A percentile compares a stretch with the other conserved stretches of the same genome.
Evolutionary conservation across 495 filamentous ascomycete species (phyloP).

Genomic region (Cercophora sp.): DNA sequence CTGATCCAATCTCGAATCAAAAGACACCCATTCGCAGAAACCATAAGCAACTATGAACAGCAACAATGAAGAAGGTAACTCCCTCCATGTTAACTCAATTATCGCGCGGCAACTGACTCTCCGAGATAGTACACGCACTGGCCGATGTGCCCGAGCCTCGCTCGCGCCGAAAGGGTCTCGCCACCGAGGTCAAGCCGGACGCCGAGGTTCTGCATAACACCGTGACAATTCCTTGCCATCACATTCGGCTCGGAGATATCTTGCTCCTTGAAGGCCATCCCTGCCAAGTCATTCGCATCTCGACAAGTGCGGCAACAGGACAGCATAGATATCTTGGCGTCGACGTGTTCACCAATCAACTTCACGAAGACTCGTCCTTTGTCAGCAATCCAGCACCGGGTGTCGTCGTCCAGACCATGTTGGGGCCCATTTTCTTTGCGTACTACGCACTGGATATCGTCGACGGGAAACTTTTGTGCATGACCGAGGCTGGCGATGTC

Average conservation of each 20-base stretch:
- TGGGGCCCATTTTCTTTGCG: neutral
- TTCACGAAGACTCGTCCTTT: neutral
- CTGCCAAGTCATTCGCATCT: neutral
- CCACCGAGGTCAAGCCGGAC: no score
- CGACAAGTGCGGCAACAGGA: neutral
- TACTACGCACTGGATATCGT: no score
- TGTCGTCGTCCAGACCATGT: neutral
- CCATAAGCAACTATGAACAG: no score
- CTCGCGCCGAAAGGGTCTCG: no score
- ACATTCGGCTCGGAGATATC: neutral
- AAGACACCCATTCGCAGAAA: no score
- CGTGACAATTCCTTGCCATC: neutral
- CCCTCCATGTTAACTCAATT: no score
- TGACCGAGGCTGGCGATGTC: neutral
- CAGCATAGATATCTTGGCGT: neutral
- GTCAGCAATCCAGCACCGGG: neutral
- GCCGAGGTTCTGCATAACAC: no score
- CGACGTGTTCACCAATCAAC: neutral
- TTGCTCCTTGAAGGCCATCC: neutral
- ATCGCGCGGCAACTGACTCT: no score
- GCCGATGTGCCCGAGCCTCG: no score
- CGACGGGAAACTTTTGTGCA: neutral
- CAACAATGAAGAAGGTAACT: no score
- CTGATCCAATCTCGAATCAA: no score
- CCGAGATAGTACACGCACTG: no score